Percentiles rank a stretch among this genome's conserved stretches.
phyloP scores from a whole-genome alignment of 306 rosid genomes.

The Betula pendula region DNA sequence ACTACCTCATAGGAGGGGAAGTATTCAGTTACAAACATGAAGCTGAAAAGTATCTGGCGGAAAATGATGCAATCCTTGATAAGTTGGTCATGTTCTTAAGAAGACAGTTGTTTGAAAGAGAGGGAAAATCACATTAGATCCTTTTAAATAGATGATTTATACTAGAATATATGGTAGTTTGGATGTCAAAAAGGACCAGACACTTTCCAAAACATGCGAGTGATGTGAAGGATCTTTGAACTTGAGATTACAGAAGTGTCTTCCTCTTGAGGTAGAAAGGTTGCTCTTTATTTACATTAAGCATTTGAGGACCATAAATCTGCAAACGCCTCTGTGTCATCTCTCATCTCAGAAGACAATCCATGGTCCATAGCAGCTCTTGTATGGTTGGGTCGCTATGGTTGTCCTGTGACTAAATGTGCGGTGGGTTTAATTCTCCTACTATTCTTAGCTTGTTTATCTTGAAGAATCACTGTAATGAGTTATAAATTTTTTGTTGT shows the following conservation, averaged over 20 bases:
- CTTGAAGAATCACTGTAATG: not conserved
- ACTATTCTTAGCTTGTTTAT: not conserved
- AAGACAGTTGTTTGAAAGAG: constrained; percentile 43
- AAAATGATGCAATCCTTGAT: constrained; percentile 42
- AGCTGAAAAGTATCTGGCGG: constrained; percentile 50
- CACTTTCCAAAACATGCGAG: not conserved
- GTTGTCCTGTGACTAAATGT: not conserved
- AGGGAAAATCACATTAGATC: not conserved
- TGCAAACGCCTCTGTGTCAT: too few species aligned
- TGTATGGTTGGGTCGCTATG: not conserved
- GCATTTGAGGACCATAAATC: not conserved
- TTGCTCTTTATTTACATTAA: not conserved
- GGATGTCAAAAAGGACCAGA: constrained; percentile 14
- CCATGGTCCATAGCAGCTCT: too few species aligned
- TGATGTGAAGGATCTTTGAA: not conserved
- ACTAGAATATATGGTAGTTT: not conserved
- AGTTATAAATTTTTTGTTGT: not conserved
- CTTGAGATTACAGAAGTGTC: constrained; percentile 1
- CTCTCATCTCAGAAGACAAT: not conserved
- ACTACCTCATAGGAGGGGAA: constrained; percentile 52
- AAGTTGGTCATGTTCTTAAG: constrained; percentile 53
- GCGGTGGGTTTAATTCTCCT: not conserved
- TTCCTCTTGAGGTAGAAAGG: not conserved
- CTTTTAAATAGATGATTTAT: constrained; percentile 12
- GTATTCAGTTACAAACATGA: constrained; percentile 43